These are phyloP conservation scores for Aspergillus steynii DNA, from an alignment of 495 filamentous ascomycete species.

Conservation along the genomic window DNA sequence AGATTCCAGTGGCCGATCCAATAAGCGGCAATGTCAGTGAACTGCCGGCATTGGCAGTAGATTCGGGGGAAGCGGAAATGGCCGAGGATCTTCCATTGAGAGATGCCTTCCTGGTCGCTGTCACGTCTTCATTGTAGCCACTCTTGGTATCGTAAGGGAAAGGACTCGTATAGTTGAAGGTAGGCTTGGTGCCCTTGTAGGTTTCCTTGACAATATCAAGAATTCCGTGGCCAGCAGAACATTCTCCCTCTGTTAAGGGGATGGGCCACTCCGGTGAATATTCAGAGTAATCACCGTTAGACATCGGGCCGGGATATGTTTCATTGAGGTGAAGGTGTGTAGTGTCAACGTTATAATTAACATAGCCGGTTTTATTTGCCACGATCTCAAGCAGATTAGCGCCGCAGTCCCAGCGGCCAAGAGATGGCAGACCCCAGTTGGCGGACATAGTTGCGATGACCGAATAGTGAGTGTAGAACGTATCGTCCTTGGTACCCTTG, in stretches of 20 bases:
- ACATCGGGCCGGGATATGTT: slow-evolving; percentile 50
- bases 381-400: slow-evolving; percentile 68
- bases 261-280: slow-evolving; percentile 41
- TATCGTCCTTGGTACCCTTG: slow-evolving; percentile 61
- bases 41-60: neutral
- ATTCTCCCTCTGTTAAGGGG: slow-evolving; percentile 39
- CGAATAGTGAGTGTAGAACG: slow-evolving; percentile 74
- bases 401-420: slow-evolving; percentile 71
- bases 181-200: slow-evolving; percentile 32
- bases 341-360: slow-evolving; percentile 49
- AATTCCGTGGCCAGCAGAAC: slow-evolving; percentile 50
- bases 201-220: slow-evolving; percentile 43
- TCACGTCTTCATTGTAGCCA: slow-evolving; percentile 36
- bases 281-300: slow-evolving; percentile 31
- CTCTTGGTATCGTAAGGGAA: slow-evolving; percentile 39
- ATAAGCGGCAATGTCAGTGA: neutral
- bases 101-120: slow-evolving; percentile 24
- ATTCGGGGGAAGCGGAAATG: slow-evolving; percentile 8
- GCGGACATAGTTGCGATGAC: slow-evolving; percentile 62
- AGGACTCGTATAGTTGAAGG: slow-evolving; percentile 47
- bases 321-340: slow-evolving; percentile 45
- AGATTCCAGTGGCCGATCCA: neutral
- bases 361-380: slow-evolving; percentile 57
- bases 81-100: slow-evolving; percentile 2
- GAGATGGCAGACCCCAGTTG: slow-evolving; percentile 68